Conservation (phyloP, 139 green algal species). For the Chlorella sp. region DNA sequence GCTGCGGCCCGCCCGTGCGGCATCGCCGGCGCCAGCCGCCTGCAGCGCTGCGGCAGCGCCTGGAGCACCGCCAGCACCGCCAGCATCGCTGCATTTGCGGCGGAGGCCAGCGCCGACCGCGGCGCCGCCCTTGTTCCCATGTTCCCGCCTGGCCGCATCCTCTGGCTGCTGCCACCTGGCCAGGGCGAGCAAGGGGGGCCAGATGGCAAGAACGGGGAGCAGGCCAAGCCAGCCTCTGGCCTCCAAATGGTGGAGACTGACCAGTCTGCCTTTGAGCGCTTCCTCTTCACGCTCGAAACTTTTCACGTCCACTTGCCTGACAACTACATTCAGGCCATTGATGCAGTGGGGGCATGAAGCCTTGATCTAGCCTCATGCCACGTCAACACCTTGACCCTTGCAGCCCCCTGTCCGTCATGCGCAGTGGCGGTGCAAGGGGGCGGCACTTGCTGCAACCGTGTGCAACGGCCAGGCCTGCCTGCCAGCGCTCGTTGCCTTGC, state of each 20-base stretch:
- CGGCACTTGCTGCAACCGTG: not conserved
- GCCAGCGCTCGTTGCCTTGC: not conserved
- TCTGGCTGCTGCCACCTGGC: slow-evolving; percentile 23
- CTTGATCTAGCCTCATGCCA: not conserved
- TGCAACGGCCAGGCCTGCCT: not conserved
- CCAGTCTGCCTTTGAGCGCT: slow-evolving; percentile 15
- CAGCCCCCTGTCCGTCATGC: not conserved
- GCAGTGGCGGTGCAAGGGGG: not conserved
- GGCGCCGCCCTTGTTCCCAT: slow-evolving; percentile 15
- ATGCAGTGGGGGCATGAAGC: not conserved
- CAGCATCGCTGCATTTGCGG: slow-evolving; percentile 4
- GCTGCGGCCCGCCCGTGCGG: not conserved
- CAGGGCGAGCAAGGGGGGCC: not conserved
- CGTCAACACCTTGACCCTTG: not conserved
- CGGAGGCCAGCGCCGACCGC: not conserved
- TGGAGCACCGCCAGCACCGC: slow-evolving; percentile 11
- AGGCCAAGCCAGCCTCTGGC: not conserved
- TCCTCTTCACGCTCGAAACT: slow-evolving; percentile 20
- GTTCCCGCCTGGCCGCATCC: slow-evolving; percentile 29
- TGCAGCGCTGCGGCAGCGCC: not conserved
- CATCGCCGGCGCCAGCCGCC: not conserved
- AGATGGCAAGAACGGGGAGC: not conserved
- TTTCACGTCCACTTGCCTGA: not conserved
- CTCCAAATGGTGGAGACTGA: slow-evolving; percentile 1
- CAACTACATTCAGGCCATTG: not conserved